A percentile compares a stretch with the other conserved stretches of the same genome.
phyloP scores from a whole-genome alignment of 1,284 basidiomycete genomes.

The Fomitiporia mediterranea region DNA sequence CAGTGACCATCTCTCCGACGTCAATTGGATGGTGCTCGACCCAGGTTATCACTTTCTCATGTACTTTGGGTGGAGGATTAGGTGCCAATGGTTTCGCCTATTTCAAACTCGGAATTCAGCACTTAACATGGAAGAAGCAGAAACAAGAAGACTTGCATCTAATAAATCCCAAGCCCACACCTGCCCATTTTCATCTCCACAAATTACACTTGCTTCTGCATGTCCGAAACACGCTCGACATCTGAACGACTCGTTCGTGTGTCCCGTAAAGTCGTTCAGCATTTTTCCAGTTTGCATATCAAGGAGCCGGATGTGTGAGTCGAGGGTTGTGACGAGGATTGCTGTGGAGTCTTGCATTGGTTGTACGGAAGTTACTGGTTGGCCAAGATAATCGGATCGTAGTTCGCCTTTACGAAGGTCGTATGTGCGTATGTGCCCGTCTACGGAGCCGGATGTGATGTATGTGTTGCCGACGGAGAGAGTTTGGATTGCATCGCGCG shows the following conservation, averaged over 20 bases:
- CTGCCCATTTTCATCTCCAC: slow-evolving; percentile 85
- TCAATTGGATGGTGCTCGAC: slow-evolving; percentile 85
- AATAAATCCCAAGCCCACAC: slow-evolving; percentile 93
- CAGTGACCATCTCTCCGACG: slow-evolving; percentile 77
- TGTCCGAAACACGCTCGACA: slow-evolving; percentile 81
- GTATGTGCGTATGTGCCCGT: slow-evolving; percentile 89
- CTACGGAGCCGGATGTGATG: slow-evolving; percentile 82
- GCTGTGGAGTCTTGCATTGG: slow-evolving; percentile 73
- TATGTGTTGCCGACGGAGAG: slow-evolving; percentile 60
- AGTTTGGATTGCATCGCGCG: slow-evolving; percentile 84
- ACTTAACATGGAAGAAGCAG: background rate
- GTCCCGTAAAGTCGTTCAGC: slow-evolving; percentile 83
- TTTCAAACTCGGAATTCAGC: background rate
- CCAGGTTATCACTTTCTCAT: slow-evolving; percentile 86
- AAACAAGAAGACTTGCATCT: slow-evolving; percentile 50
- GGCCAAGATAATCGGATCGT: slow-evolving; percentile 83
- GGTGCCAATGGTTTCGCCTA: slow-evolving; percentile 65
- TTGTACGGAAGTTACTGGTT: slow-evolving; percentile 79
- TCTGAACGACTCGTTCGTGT: slow-evolving; percentile 70
- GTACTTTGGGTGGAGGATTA: slow-evolving; percentile 67
- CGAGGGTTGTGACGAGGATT: slow-evolving; percentile 78
- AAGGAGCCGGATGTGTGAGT: slow-evolving; percentile 82
- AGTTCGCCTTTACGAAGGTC: slow-evolving; percentile 91
- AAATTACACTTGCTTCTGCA: slow-evolving; percentile 77
- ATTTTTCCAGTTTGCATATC: slow-evolving; percentile 80